Conservation (phyloP, 768 basidiomycete genomes). For the Collybiopsis confluens region DNA sequence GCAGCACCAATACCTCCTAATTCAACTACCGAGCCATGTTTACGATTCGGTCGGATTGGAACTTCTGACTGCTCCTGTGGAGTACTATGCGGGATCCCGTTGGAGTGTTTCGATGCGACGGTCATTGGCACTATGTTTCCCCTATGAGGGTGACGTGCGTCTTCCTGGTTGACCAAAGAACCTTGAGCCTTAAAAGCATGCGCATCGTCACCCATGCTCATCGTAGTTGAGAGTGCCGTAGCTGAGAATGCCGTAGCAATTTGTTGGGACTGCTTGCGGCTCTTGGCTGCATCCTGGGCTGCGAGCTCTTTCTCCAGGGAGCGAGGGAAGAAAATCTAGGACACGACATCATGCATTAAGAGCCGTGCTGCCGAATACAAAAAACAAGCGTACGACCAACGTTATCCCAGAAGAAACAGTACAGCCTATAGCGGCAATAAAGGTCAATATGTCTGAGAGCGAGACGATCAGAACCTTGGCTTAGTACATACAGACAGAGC, state of each 20-base stretch:
- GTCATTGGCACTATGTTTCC: constrained; percentile 12
- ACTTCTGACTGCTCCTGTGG: constrained; percentile 19
- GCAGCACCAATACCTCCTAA: constrained; percentile 27
- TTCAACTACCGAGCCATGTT: constrained; percentile 31
- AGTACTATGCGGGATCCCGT: no score
- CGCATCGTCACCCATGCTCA: no score
- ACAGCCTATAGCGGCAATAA: constrained; percentile 56
- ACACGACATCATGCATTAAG: no score
- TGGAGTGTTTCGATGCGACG: constrained; percentile 8
- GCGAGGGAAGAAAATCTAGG: constrained; percentile 81
- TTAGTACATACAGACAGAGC: background rate
- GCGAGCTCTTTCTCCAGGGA: constrained; percentile 64
- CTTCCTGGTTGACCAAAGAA: constrained; percentile 5
- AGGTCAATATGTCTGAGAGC: constrained; percentile 52
- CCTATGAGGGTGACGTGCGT: background rate
- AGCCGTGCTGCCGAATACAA: no score
- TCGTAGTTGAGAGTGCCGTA: no score
- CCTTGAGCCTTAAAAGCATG: no score
- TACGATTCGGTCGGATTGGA: constrained; percentile 40
- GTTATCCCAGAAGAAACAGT: constrained; percentile 70
- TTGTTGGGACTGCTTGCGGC: constrained; percentile 1
- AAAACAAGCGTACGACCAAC: constrained; percentile 47
- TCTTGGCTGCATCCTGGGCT: constrained; percentile 37
- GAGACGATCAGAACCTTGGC: background rate
- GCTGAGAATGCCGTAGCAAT: no score